Base-by-base conservation (phyloP, 2,329 filamentous ascomycete genomes). In the Trichophyton simii region DNA sequence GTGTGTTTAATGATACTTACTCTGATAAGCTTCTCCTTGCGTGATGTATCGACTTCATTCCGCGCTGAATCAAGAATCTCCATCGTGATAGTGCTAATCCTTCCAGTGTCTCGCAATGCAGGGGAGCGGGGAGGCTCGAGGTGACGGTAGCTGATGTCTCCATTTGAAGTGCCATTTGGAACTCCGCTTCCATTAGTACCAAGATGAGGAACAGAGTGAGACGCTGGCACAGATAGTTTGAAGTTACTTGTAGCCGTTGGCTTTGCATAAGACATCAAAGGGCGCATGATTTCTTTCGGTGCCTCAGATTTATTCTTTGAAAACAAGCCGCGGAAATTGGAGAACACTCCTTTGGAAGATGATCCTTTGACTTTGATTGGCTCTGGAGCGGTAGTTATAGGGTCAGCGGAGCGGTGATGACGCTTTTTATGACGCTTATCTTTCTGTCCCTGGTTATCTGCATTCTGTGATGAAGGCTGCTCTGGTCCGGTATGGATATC, bases 311-410 rank as follows among this genome's bases (percentile, higher is more conserved):
- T 66, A 41, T 64, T 60, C 28, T 66, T 66, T 4, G 57, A 61
- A 52, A 66, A 66, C 25, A 66, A 60, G 2, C 65, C 65, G 13
- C 64, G 64, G 54, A 66, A 65, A 58, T 66, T 66, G 2, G 62
- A 64, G 28, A 66, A 57, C 3, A 66, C 64, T 2, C 64, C 60
- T 41, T 62, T 61, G 3, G 60, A 59, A 13, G 58, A 34, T 3
- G 63, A 62, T 20, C 13, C 22, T 34, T 60, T 65, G 36, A 11
- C 38, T 58, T 62, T 61, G 3, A 22, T 36, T 7, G 55, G 34
- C 13, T 58, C 36, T 15, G 55, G 34, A 36, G 20, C 55, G 2
- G 22, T 18, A 2, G 41, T 7, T 2, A 41, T 28, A 44, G 36
- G 55, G 5, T 58, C 36, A 15, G 36, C 36, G 7, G 55, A 58